Evolutionary conservation across 2,329 filamentous ascomycete genomes (phyloP), one percentile per base, ranked within the genome.

Genomic region (Ophiobolus disseminans): DNA sequence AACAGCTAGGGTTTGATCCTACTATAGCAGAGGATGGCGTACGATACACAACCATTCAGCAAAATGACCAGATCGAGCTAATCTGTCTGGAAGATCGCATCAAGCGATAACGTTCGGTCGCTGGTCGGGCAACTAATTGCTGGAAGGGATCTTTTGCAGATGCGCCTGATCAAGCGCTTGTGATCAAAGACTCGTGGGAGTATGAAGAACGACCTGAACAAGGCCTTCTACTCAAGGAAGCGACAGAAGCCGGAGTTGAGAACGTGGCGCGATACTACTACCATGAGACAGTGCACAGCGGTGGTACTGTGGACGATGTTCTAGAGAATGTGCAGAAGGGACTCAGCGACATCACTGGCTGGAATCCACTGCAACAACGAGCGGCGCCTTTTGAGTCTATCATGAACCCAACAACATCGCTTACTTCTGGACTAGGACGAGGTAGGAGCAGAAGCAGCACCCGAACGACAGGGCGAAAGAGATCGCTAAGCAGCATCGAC

Each of bases 181-280:
- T n/a, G n/a, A n/a, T n/a, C n/a, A n/a, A n/a, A n/a, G n/a, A n/a
- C n/a, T n/a, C n/a, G n/a, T n/a, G n/a, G n/a, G n/a, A n/a, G n/a
- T n/a, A n/a, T n/a, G n/a, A n/a, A n/a, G n/a, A n/a, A 42, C 72
- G 72, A 7, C 65, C 72, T 2, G 73, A 79, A 37, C 75, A n/a
- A n/a, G n/a, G n/a, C n/a, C n/a, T n/a, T n/a, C n/a, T n/a, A n/a
- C 49, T 80, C 4, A 38, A 41, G 8, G 62, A 76, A 47, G 74
- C 68, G 28, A 76, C 67, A 14, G 34, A 59, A 2, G 69, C 71
- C 53, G 63, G 55, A 1, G 72, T 76, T 2, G 47, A 70, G 0
- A 75, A 78, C 38, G 62, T 79, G 16, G 70, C 73, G 30, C 62
- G 72, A 48, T 73, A 79, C 48, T 78, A 78, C 63, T 50, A 77